Conservation (phyloP, 2,329 filamentous ascomycete genomes). For the Calonectria crousiana region DNA sequence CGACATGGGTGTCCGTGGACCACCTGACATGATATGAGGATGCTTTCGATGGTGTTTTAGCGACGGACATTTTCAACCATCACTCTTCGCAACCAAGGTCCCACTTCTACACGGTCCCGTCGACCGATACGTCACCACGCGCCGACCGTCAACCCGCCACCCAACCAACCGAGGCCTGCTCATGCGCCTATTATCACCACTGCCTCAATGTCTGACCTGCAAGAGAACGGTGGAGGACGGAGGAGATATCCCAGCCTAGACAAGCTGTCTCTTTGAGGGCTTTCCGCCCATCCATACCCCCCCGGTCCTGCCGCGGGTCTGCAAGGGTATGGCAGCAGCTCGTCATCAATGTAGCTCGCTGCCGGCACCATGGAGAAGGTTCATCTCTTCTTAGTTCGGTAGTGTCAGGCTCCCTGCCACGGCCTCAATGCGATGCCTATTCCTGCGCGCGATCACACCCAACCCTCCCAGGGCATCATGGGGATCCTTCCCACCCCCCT, state of each 20-base stretch:
- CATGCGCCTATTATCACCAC: conserved; percentile 28
- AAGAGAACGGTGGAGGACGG: conserved; percentile 27
- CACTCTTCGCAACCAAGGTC: conserved; percentile 27
- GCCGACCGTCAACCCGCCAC: conserved; percentile 27
- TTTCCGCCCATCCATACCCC: not conserved
- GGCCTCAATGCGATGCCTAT: conserved; percentile 31
- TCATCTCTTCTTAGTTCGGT: conserved; percentile 32
- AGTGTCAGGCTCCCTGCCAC: conserved; percentile 29
- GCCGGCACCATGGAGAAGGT: conserved; percentile 29
- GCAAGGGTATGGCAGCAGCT: conserved; percentile 19
- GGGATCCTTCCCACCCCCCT: conserved; percentile 23
- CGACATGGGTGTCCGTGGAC: conserved; percentile 31
- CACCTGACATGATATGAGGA: conserved; percentile 44
- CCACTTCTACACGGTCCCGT: conserved; percentile 25
- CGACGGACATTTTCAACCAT: conserved; percentile 30
- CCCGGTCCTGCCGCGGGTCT: conserved; percentile 11
- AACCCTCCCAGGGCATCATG: conserved; percentile 18
- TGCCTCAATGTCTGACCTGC: conserved; percentile 30
- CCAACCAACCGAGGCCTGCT: conserved; percentile 25
- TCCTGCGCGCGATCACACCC: conserved; percentile 35
- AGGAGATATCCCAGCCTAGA: conserved; percentile 27
- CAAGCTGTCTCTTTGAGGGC: conserved; percentile 23
- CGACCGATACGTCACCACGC: conserved; percentile 38
- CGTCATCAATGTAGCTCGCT: conserved; percentile 22
- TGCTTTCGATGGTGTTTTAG: conserved; percentile 16